Evolutionary conservation across 768 basidiomycete species (phyloP).

Genomic region (Suillus subalutaceus): DNA sequence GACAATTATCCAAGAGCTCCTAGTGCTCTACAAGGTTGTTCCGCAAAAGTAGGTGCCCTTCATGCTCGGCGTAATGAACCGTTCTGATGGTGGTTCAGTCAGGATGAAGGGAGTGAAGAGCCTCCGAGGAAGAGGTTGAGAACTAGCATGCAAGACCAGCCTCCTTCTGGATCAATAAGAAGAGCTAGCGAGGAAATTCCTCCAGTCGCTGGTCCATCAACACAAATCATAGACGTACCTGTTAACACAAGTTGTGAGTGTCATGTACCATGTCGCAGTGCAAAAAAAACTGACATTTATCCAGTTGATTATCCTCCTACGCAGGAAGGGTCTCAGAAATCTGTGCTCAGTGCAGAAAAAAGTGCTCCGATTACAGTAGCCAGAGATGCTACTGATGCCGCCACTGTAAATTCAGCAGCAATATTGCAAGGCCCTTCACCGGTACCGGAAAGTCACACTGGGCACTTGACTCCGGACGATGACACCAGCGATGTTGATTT

Average conservation of each 20-base stretch:
- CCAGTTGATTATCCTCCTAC: not conserved
- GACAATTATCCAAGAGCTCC: constrained; percentile 26
- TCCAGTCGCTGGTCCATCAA: not conserved
- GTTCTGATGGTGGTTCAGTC: constrained; percentile 15
- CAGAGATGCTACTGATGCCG: not conserved
- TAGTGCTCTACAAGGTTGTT: constrained; percentile 8
- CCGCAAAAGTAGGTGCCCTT: not conserved
- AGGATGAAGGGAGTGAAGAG: constrained; percentile 15
- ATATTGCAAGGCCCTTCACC: not conserved
- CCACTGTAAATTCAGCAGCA: not conserved
- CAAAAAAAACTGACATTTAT: not conserved
- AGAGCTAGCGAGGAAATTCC: constrained; percentile 1
- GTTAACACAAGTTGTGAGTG: constrained; percentile 28
- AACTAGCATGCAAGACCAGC: not conserved
- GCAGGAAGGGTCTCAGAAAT: not conserved
- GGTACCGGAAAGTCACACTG: not conserved
- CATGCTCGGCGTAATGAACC: constrained; percentile 15
- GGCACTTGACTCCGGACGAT: not conserved
- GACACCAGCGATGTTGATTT: constrained; percentile 24
- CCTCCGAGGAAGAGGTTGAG: constrained; percentile 19
- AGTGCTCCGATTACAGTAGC: not conserved
- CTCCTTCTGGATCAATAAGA: constrained; percentile 2
- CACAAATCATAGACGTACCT: constrained; percentile 19
- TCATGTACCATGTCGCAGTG: constrained; percentile 19
- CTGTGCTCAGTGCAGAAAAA: not conserved